Evolutionary conservation across 768 basidiomycete genomes (phyloP), one percentile per base, ranked within the genome.

Genomic region (Crepidotus variabilis): DNA sequence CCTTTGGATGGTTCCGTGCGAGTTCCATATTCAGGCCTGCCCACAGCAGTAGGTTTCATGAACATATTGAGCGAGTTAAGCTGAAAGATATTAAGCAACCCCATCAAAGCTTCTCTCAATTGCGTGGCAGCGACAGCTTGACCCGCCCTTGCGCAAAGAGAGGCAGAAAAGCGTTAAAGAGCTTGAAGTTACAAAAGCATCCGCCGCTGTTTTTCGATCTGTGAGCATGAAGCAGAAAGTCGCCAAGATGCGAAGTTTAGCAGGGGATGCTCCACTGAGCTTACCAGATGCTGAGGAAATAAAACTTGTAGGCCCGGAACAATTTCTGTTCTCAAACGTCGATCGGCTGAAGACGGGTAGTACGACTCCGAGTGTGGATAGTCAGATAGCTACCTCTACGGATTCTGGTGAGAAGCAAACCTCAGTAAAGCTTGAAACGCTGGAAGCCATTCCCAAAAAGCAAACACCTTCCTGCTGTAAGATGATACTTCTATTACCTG

Each of bases 1-100:
- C 35, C 2, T 8, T 58, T 2, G 52, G 52, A 14, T 58, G 57
- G 57, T 54, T 54, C 43, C n/a, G 5, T 51, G 28, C 3, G 28
- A 28, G 28, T 16, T 3, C 39, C 14, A 20, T 43, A 16, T 3
- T 43, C 39, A 16, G 39, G 18, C 18, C 11, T 3, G 18, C 14
- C 5, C 3, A 14, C 5, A 43, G 39, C 28, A 28, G 28, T 28
- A 28, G 28, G 28, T 28, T 28, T 28, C 28, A 28, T 28, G 8
- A 28, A 8, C 8, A 28, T 28, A 3, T 28, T 8, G 8, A 28
- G 28, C 3, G 28, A 4, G 28, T 8, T 8, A 8, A 28, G 28
- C 28, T 28, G 28, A 28, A 28, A 28, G 28, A 28, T 28, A 28
- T 28, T 4, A 3, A 28, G 28, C 28, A 28, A 28, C 4, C 28